phyloP scores from a whole-genome alignment of 345 rosid species.

The Odontarrhena argentea region DNA sequence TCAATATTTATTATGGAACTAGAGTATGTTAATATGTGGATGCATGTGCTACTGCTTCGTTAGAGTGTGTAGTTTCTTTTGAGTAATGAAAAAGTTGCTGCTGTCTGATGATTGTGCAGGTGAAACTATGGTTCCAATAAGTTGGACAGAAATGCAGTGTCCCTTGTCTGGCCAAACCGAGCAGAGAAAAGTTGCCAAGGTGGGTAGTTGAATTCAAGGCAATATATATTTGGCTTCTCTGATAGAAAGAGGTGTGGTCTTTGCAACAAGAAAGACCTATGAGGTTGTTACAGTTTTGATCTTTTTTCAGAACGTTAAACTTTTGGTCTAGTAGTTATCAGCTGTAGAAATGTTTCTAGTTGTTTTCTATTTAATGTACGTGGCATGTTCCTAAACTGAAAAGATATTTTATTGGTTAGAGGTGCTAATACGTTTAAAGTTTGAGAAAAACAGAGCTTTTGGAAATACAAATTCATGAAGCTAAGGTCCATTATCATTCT shows the following conservation, averaged over 20 bases:
- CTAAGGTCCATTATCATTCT: too few species aligned
- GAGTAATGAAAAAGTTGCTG: neutral
- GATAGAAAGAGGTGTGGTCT: slow-evolving; percentile 1
- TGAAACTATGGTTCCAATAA: slow-evolving; percentile 83
- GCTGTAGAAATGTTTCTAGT: neutral
- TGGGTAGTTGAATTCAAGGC: slow-evolving; percentile 47
- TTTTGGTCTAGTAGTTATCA: slow-evolving; percentile 13
- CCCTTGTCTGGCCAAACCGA: slow-evolving; percentile 83
- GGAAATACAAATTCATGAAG: too few species aligned
- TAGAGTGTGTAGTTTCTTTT: neutral
- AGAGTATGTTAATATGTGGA: neutral
- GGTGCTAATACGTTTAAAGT: too few species aligned
- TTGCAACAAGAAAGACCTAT: slow-evolving; percentile 9
- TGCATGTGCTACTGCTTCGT: neutral
- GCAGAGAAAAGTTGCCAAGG: slow-evolving; percentile 88
- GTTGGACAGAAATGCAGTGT: slow-evolving; percentile 98
- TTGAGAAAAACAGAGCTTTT: too few species aligned
- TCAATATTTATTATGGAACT: neutral
- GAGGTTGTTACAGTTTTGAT: slow-evolving; percentile 13
- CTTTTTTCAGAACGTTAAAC: neutral
- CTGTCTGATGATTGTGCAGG: slow-evolving; percentile 48
- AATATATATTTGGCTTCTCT: slow-evolving; percentile 2
- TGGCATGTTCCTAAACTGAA: too few species aligned
- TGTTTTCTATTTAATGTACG: neutral
- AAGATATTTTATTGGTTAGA: too few species aligned